Evolutionary conservation across 2,329 filamentous ascomycete species (phyloP), one percentile per base, ranked within the genome.

Genomic region (Hypoxylon sp.): DNA sequence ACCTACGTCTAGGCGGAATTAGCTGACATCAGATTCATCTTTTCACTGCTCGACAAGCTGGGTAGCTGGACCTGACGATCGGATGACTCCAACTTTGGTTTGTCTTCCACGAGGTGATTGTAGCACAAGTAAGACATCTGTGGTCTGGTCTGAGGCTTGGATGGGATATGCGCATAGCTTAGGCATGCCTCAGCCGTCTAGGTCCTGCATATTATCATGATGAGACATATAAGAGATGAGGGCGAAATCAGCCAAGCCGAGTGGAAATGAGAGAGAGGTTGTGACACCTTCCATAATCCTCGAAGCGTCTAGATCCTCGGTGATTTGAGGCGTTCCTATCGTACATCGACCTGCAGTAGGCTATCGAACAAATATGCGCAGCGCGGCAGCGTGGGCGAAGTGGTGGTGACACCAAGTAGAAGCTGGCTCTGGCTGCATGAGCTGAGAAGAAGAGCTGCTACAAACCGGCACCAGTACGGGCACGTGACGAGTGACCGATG

Each of bases 61-160:
- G 31, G 31, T 35, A 35, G 17, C n/a, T 35, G 29, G 48, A 42
- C 52, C 52, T 60, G 43, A 53, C 27, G 52, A 56, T 59, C 46
- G 38, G 20, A 20, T 11, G 45, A 43, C 20, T 40, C 49, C n/a
- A 49, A 33, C 21, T 48, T 29, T 45, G n/a, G 23, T 24, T 18
- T 42, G 15, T 15, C 37, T 50, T 49, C 15, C 10, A 33, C 3
- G 29, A 29, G 27, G 10, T 3, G n/a, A n/a, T n/a, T n/a, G n/a
- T n/a, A 11, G n/a, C 31, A 4, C 31, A 2, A 35, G 17, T 35
- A 35, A 17, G 17, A 15, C 31, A 15, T 17, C 13, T 17, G n/a
- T 5, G 17, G 17, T 6, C 31, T 8, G 31, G 17, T 3, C 31
- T 15, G 31, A 13, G 11, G 31, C n/a, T 17, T 35, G 3, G 31